Conservation (phyloP, 345 rosid species). For the Aethionema arabicum region DNA sequence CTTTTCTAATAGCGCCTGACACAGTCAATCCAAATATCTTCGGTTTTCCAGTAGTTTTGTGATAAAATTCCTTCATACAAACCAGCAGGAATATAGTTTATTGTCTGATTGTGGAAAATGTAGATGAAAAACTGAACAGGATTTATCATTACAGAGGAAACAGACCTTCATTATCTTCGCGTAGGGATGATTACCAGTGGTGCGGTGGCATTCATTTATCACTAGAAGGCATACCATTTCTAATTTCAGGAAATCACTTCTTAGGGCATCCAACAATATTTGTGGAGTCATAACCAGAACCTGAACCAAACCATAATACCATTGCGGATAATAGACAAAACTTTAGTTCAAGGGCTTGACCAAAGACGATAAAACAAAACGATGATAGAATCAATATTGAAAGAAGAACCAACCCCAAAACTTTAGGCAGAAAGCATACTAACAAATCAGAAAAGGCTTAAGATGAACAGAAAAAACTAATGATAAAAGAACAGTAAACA, state of each 20-base stretch:
- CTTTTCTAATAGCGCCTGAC: constrained; percentile 59
- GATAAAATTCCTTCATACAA: constrained; percentile 72
- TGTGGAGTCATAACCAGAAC: constrained; percentile 96
- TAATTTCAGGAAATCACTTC: constrained; percentile 61
- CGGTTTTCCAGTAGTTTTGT: constrained; percentile 56
- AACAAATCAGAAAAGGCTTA: background rate
- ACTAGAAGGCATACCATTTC: constrained; percentile 60
- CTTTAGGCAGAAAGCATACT: background rate
- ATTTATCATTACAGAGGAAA: constrained; percentile 12
- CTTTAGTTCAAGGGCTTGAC: background rate
- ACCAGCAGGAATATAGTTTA: constrained; percentile 14
- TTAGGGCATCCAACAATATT: constrained; percentile 70
- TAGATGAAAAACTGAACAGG: background rate
- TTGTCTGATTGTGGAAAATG: background rate
- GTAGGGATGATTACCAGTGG: constrained; percentile 82
- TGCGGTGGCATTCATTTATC: constrained; percentile 85
- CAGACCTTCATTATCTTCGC: constrained; percentile 76
- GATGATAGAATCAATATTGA: constrained; percentile 2
- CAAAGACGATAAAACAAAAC: constrained; percentile 5
- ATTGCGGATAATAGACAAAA: constrained; percentile 17
- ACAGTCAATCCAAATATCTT: constrained; percentile 89
- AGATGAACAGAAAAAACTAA: constrained; percentile 4
- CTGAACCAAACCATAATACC: constrained; percentile 38
- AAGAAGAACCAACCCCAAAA: constrained; percentile 11
- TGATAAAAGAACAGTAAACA: constrained; percentile 1